These are phyloP conservation scores for Pichia cephalocereana DNA, from an alignment of 805 yeast species.

Conservation along the genomic window DNA sequence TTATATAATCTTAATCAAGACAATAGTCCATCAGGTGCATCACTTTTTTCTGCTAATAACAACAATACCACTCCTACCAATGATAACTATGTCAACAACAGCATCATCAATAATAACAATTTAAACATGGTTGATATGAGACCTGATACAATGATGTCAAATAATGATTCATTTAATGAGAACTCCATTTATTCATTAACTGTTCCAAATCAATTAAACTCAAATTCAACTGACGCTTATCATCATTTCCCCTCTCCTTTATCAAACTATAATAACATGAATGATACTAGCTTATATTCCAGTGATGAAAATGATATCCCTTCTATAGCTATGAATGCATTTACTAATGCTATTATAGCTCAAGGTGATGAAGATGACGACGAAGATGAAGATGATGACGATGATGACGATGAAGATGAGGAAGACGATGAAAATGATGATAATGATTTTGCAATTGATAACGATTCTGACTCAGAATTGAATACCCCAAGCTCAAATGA, in stretches of 20 bases:
- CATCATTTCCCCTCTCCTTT: neutral
- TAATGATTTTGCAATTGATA: conserved; percentile 7
- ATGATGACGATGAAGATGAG: neutral
- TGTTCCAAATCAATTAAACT: conserved; percentile 13
- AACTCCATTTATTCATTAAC: conserved; percentile 22
- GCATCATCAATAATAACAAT: conserved; percentile 11
- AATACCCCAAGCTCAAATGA: conserved; percentile 24
- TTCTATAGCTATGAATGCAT: no score
- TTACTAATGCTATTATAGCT: no score
- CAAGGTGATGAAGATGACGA: conserved; percentile 7
- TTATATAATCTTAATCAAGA: neutral
- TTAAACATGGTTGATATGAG: no score
- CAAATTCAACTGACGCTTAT: neutral
- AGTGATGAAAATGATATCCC: conserved; percentile 1
- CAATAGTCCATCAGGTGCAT: neutral
- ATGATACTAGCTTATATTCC: neutral
- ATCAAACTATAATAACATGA: neutral
- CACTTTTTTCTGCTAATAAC: neutral
- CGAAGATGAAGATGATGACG: conserved; percentile 1
- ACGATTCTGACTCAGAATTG: conserved; percentile 18
- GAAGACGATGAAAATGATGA: conserved; percentile 16
- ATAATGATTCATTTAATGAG: conserved; percentile 2
- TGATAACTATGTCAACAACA: neutral
- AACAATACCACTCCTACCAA: neutral
- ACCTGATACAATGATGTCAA: no score